Evolutionary conservation across 345 rosid species (phyloP).

Genomic region (Geranium rotundifolium): DNA sequence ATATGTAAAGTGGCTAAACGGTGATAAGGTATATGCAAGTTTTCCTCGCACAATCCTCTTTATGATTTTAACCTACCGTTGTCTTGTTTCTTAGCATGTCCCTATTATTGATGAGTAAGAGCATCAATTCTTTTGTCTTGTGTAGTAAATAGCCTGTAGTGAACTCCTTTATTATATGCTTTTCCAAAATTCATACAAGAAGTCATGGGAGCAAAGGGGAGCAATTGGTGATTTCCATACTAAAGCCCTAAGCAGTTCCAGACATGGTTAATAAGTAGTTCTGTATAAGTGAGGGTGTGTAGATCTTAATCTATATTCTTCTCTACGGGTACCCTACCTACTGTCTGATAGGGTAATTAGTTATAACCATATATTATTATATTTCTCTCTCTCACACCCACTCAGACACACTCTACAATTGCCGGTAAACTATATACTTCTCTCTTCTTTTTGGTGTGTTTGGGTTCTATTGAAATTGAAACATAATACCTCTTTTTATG

Average conservation of each 20-base stretch:
- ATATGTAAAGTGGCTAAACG: conserved; percentile 85
- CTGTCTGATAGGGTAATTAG: no score
- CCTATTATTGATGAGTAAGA: neutral
- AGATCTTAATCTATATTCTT: neutral
- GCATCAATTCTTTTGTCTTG: neutral
- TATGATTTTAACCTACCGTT: neutral
- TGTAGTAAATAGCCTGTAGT: neutral
- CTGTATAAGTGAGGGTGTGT: no score
- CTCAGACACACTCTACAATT: no score
- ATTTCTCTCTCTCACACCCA: no score
- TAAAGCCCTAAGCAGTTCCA: neutral
- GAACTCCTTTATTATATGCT: neutral
- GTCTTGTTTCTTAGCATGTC: neutral
- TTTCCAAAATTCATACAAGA: neutral
- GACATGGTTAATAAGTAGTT: neutral
- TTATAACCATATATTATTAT: no score
- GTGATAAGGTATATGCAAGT: conserved; percentile 55
- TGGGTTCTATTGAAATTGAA: no score
- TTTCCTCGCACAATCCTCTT: neutral
- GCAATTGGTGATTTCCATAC: neutral
- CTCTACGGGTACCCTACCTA: no score
- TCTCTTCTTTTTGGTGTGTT: no score
- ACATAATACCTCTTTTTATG: no score
- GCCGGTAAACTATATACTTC: no score
- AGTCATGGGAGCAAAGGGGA: neutral